Base-by-base conservation (phyloP, 2,329 filamentous ascomycete species). In the Fusarium incarnatum region DNA sequence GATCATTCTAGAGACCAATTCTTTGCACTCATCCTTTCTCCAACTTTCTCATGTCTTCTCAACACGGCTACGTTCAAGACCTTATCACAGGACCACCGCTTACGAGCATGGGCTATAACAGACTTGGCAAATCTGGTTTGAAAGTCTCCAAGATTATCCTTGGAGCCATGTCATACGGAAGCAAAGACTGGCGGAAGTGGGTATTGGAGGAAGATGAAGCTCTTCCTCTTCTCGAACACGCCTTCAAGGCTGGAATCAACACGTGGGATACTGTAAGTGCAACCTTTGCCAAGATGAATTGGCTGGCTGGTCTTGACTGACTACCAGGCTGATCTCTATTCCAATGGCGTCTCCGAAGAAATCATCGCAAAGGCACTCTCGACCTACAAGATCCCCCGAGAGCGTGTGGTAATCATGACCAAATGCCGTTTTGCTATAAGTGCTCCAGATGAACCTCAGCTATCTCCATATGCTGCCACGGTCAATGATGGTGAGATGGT, bases 341-440 rank as follows among this genome's bases (percentile, higher is more conserved):
- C 84, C 42, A 88, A 87, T 64, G 87, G 87, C 30, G 78, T 77
- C 6, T 85, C 83, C 1, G 87, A 89, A 73, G 77, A 79, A 20
- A 82, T 89, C 37, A 82, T 88, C 28, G 87, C 83, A 63, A 87
- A 87, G 70, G 87, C 87, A 0, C 84, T 91, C 74, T 85, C 86
- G 71, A 83, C 88, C 64, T 88, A 85, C 77, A 78, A 83, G 23
- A 84, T 89, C 49, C 85, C 85, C 0, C 83, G 88, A 4, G 79
- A 87, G 42, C 87, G 86, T 69, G 75, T 90, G 6, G 82, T 88
- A 20, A 83, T 91, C 53, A 77, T 89, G 65, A 86, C 86, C n/a
- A 91, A 90, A 76, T 85, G 84, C 66, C 85, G 73, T 72, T 82
- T 78, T 32, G 78, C 81, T 18, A 85, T 88, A n/a, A 82, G 81